These are phyloP conservation scores for Acer yangbiense DNA, from an alignment of 345 rosid genomes.

Conservation along the genomic window DNA sequence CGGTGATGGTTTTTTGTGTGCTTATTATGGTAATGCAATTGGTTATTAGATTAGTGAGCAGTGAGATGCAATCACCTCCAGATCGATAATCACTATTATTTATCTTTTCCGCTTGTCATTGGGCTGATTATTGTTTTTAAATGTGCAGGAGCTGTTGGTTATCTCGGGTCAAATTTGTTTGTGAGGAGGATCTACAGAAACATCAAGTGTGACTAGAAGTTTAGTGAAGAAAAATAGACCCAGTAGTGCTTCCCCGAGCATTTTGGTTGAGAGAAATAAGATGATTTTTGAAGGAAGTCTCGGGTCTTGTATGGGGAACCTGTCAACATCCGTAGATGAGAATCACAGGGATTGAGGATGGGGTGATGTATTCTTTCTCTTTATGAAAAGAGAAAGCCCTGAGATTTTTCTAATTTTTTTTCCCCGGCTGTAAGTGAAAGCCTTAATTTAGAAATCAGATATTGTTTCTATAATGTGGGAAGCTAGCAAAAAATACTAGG, in stretches of 20 bases:
- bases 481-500: constrained; percentile 36
- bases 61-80: neutral
- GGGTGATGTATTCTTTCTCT: constrained; percentile 36
- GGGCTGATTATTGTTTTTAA: neutral
- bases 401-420: constrained; percentile 36
- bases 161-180: constrained; percentile 87
- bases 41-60: neutral
- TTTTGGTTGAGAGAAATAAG: constrained; percentile 29
- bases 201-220: constrained; percentile 85
- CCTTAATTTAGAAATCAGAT: constrained; percentile 52
- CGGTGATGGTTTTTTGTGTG: neutral
- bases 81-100: no score
- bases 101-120: neutral
- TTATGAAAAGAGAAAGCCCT: constrained; percentile 34
- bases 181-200: constrained; percentile 97
- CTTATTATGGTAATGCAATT: neutral
- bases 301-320: constrained; percentile 20
- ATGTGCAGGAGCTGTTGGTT: constrained; percentile 87
- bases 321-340: constrained; percentile 19
- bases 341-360: constrained; percentile 33
- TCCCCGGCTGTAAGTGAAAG: constrained; percentile 51
- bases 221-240: constrained; percentile 8
- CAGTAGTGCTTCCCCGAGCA: constrained; percentile 31
- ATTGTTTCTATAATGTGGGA: constrained; percentile 44
- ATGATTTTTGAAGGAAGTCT: constrained; percentile 32